Percentiles rank a stretch among this genome's conserved stretches.
Conservation (phyloP, 441 rosid species). For the Pelargonium fulgidum region DNA sequence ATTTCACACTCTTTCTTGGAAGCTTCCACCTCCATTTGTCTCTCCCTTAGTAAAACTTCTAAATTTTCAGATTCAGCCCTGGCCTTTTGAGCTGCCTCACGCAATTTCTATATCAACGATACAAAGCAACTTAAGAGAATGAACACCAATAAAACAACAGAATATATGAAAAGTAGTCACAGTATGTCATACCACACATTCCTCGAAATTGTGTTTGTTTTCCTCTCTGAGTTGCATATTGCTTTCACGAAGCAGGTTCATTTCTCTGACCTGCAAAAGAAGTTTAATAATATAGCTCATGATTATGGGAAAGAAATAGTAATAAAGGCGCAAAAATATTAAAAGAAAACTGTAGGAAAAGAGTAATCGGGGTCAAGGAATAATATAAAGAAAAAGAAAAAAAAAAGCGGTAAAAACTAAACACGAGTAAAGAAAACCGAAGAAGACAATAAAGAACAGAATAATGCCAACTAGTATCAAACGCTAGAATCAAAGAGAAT, state of each 20-base stretch:
- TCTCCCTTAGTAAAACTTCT: slow-evolving; percentile 51
- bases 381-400: too few relatives aligned
- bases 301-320: background rate
- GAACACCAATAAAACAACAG: background rate
- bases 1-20: slow-evolving; percentile 62
- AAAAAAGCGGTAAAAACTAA: too few relatives aligned
- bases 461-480: background rate
- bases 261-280: slow-evolving; percentile 67
- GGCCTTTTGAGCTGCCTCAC: slow-evolving; percentile 60
- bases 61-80: slow-evolving; percentile 46
- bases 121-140: background rate
- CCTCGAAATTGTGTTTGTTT: slow-evolving; percentile 94
- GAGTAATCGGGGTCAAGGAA: too few relatives aligned
- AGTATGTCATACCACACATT: slow-evolving; percentile 63
- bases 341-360: background rate
- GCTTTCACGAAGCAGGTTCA: slow-evolving; percentile 93
- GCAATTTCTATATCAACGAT: slow-evolving; percentile 52
- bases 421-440: background rate
- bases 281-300: slow-evolving; percentile 1
- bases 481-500: background rate
- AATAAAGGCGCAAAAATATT: background rate
- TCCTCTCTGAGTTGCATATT: slow-evolving; percentile 95
- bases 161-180: slow-evolving; percentile 4
- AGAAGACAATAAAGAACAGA: background rate
- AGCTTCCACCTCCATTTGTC: slow-evolving; percentile 61